These are phyloP conservation scores for Verticillium longisporum DNA, from an alignment of 2,329 filamentous ascomycete genomes.

Conservation along the genomic window DNA sequence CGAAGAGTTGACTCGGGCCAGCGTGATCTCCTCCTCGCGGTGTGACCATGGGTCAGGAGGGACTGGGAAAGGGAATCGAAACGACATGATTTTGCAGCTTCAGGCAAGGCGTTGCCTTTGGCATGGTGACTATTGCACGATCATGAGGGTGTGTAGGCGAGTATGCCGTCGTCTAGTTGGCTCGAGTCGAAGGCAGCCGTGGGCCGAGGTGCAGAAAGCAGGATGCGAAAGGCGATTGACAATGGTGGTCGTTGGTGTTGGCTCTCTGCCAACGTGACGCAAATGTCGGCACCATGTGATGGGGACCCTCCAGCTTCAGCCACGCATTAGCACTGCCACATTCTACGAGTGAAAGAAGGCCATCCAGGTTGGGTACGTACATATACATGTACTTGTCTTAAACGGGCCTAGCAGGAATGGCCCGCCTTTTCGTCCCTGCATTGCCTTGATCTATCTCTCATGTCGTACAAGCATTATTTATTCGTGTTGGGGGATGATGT, in stretches of 20 bases:
- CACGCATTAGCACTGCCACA: background rate
- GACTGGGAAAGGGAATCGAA: constrained; percentile 25
- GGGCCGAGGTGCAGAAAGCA: too few relatives aligned
- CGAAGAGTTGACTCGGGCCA: constrained; percentile 22
- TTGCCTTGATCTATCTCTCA: background rate
- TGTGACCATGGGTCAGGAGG: constrained; percentile 22
- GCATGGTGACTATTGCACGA: background rate
- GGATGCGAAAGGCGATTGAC: background rate
- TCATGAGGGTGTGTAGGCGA: background rate
- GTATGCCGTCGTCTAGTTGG: background rate
- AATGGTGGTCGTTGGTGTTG: background rate
- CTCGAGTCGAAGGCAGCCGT: background rate
- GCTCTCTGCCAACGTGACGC: background rate
- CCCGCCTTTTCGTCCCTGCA: background rate
- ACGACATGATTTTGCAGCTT: constrained; percentile 26
- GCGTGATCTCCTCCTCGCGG: constrained; percentile 30
- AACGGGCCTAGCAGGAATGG: background rate
- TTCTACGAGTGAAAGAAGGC: background rate
- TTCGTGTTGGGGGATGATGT: too few relatives aligned
- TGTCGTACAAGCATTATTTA: too few relatives aligned
- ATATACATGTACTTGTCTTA: background rate
- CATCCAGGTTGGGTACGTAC: background rate
- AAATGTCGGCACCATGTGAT: background rate
- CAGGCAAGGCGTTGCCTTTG: background rate
- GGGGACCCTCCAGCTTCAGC: background rate